phyloP scores from a whole-genome alignment of 139 green algal genomes.

The Tetradesmus lagerheimii region DNA sequence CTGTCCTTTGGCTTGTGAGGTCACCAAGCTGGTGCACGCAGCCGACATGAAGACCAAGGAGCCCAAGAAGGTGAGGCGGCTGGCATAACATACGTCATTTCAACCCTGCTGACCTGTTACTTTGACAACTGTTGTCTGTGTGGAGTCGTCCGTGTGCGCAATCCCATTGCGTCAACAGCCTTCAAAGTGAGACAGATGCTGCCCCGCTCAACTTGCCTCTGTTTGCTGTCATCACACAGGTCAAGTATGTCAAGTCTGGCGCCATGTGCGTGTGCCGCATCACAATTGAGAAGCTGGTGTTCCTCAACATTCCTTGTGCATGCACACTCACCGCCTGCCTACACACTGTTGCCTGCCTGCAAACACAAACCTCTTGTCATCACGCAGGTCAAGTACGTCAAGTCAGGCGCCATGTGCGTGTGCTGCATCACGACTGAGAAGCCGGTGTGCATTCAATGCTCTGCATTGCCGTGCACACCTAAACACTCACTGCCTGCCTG shows the following conservation, averaged over 20 bases:
- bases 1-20: conserved; percentile 38
- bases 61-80: conserved; percentile 74
- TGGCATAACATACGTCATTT: too few species aligned
- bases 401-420: conserved; percentile 66
- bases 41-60: conserved; percentile 91
- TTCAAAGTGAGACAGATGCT: too few species aligned
- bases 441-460: conserved; percentile 85
- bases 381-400: conserved; percentile 47
- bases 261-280: conserved; percentile 61
- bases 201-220: too few species aligned
- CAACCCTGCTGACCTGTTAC: too few species aligned
- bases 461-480: too few species aligned
- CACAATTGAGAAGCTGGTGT: conserved; percentile 86
- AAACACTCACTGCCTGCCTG: too few species aligned
- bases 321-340: too few species aligned
- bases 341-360: too few species aligned
- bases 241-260: conserved; percentile 54
- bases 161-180: too few species aligned
- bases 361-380: conserved; percentile 4
- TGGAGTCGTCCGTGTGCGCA: too few species aligned
- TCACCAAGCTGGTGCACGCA: conserved; percentile 77
- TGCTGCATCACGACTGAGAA: conserved; percentile 71
- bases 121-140: too few species aligned
- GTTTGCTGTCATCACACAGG: conserved; percentile 7
- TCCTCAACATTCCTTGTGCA: background rate